Conservation (phyloP, 1,284 basidiomycete species). For the Puccinia polysora region DNA sequence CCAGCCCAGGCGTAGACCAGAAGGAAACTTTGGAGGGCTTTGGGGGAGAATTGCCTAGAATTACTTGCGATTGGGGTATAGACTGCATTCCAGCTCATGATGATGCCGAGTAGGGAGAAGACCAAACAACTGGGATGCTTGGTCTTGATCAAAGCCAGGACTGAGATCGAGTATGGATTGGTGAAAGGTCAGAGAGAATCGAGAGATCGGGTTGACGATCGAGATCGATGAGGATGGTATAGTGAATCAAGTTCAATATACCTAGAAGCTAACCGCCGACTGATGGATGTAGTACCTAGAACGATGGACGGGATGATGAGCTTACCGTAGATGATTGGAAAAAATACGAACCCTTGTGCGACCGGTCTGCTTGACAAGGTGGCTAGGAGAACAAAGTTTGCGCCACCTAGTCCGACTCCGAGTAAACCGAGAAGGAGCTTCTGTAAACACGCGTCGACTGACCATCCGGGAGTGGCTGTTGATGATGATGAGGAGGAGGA, state of each 20-base stretch:
- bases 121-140: slow-evolving; percentile 50
- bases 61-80: slow-evolving; percentile 45
- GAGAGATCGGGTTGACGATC: neutral
- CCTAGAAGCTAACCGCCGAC: no score
- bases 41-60: slow-evolving; percentile 47
- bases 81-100: slow-evolving; percentile 53
- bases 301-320: slow-evolving; percentile 6
- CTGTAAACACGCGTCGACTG: slow-evolving; percentile 45
- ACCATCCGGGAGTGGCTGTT: slow-evolving; percentile 51
- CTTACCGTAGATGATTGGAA: slow-evolving; percentile 50
- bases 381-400: slow-evolving; percentile 52
- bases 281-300: neutral
- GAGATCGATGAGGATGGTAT: no score
- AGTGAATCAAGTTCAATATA: no score
- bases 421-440: slow-evolving; percentile 47
- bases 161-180: neutral
- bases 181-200: neutral
- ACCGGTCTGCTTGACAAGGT: slow-evolving; percentile 50
- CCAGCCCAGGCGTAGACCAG: slow-evolving; percentile 50
- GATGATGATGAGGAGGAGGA: slow-evolving; percentile 51
- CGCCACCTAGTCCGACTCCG: slow-evolving; percentile 50
- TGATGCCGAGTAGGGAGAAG: slow-evolving; percentile 51
- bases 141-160: slow-evolving; percentile 49
- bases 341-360: slow-evolving; percentile 53
- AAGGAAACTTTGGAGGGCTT: slow-evolving; percentile 51